Base-by-base conservation (phyloP, 352 stramenopile genomes). In the Globisporangium solare region DNA sequence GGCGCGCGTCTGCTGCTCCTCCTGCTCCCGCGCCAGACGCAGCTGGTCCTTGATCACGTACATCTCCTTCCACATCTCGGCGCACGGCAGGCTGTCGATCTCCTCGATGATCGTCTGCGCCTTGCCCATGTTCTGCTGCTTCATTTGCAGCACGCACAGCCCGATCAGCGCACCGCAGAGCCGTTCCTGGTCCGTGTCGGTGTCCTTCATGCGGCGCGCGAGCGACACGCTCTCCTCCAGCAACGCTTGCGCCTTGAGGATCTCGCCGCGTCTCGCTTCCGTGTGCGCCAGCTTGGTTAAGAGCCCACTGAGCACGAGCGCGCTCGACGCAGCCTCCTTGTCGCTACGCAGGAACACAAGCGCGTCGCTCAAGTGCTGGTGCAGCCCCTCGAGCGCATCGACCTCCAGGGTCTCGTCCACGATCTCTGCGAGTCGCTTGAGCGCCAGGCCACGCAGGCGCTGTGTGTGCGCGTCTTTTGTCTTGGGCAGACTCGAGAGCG, bases 71-170 rank as follows among this genome's bases (percentile, higher is more conserved):
- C 64, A 71, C 18, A 56, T 56, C 20, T 63, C 47, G 24, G 63
- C 61, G 32, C 66, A 56, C 5, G 67, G 58, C 20, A 86, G 52
- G 3, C 63, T 27, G 40, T 83, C 71, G 15, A 87, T 76, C 43
- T 80, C 68, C 22, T 64, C 41, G 58, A 86, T 74, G 22, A 79
- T 43, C 45, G 66, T 35, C 2, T 53, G 43, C 3, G 79, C 79
- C 21, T 70, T 47, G 0, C 42, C 57, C 14, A 70, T 51, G 43
- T 79, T 70, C 6, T 67, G 63, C 24, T 73, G 57, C 50, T 71
- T 76, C n/a, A 89, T 67, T 18, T 79, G 60, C 8, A 89, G 63
- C 37, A 89, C 72, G 21, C 76, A 89, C 24, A 83, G 62, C 7
- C 72, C 76, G 10, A 86, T 64, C 12, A 89, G 68, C 24, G 73